Evolutionary conservation across 1,284 basidiomycete genomes (phyloP), one percentile per base, ranked within the genome.

Genomic region (Mycosarcoma mackinlayi): DNA sequence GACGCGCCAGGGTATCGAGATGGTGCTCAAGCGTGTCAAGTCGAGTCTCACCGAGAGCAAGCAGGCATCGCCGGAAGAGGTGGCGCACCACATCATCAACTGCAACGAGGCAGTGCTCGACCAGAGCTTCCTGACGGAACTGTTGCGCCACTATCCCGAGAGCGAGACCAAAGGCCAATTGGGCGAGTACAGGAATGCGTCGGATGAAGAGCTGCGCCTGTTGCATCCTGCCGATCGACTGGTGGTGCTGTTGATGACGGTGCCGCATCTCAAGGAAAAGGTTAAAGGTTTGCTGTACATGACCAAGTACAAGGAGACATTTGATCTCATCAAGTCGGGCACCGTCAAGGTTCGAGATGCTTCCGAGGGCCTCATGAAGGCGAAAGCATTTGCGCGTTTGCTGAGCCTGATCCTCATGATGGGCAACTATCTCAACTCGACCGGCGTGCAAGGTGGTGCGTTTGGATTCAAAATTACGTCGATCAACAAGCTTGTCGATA

Each of bases 401-500:
- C 51, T 82, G 2, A 74, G 62, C 27, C 34, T 82, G 18, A 95
- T 98, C 70, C 88, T 98, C 11, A 88, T 96, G 75, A 89, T 98
- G 79, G 95, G 95, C 64, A 98, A 98, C 83, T 98, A 93, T 83
- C 93, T 98, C 89, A 98, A 98, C 82, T 93, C 94, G 23, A 92
- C 93, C 38, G 94, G 94, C 66, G 88, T 94, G 77, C 97, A 97
- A 82, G 95, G 95, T 64, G 95, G 94, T 25, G 96, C 96, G 0
- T 96, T 93, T 78, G 95, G 95, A 55, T 98, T 98, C 88, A 90
- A 92, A 79, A 90, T 98, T 62, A 93, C 92, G 84, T 96, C 93
- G 83, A 96, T 98, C 85, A 98, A 98, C 86, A 94, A 94, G 87
- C 87, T 98, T 48, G 95, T 98, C 38, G 96, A 98, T 79, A 98